Evolutionary conservation across 1,284 basidiomycete species (phyloP), one percentile per base, ranked within the genome.

Genomic region (Abortiporus biennis): DNA sequence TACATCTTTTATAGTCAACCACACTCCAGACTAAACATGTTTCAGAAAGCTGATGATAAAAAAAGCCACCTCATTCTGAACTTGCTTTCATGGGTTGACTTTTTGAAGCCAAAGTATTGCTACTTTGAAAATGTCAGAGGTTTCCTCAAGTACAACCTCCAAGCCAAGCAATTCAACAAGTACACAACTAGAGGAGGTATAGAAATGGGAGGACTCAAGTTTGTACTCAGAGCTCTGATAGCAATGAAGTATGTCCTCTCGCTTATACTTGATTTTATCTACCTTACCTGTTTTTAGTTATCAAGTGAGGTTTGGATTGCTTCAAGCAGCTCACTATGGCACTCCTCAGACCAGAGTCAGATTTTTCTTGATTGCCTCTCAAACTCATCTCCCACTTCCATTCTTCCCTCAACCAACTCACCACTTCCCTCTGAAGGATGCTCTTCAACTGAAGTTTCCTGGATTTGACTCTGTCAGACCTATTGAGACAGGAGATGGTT

Each of bases 111-210:
- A 0, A 62, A 65, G n/a, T 76, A 74, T 42, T 76, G 74, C 46
- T 69, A 80, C 48, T 75, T 87, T 35, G 85, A 88, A 57, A 88
- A 88, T 51, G 85, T 88, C 9, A 66, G 74, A 0, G 85, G 85
- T 0, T 86, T 88, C 52, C 52, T 85, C 1, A 59, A 55, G 11
- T 81, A 69, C 50, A 70, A 63, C 9, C 69, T 87, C 15, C 71
- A 73, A 43, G 66, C 75, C 0, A 60, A 49, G 6, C 79, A 83
- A 52, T 63, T 59, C 2, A 63, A 66, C n/a, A 50, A 52, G 22
- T 59, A 81, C 56, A 54, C 59, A n/a, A 62, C 77, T 0, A 66
- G 66, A 36, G 82, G 80, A 16, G 81, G 79, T 0, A 74, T 85
- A 29, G 64, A 70, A 21, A 75, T 74, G 69, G 85, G 86, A 8